Evolutionary conservation across 1,284 basidiomycete species (phyloP).

Genomic region (Bondarzewia mesenterica): DNA sequence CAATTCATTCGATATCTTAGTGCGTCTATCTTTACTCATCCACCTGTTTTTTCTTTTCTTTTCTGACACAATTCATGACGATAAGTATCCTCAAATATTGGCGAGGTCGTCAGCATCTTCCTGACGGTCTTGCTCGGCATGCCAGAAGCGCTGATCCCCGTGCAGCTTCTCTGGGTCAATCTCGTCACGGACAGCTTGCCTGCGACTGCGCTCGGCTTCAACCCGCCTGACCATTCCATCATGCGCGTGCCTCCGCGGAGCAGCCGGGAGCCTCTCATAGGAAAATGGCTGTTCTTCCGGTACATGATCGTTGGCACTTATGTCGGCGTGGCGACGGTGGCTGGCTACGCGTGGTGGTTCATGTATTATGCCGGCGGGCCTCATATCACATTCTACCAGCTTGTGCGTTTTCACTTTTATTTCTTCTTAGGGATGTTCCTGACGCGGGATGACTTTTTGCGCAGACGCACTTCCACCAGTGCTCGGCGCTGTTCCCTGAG

Average conservation of each 20-base stretch:
- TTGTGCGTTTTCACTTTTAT: slow-evolving; percentile 37
- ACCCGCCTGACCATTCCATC: slow-evolving; percentile 92
- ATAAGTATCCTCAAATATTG: slow-evolving; percentile 95
- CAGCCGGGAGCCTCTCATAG: slow-evolving; percentile 84
- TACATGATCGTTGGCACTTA: slow-evolving; percentile 92
- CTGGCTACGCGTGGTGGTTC: slow-evolving; percentile 99
- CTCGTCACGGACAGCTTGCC: slow-evolving; percentile 93
- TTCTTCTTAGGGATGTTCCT: not conserved
- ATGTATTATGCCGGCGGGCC: slow-evolving; percentile 85
- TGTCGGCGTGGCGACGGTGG: slow-evolving; percentile 92
- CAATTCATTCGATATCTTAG: slow-evolving; percentile 93
- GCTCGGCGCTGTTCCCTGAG: slow-evolving; percentile 71
- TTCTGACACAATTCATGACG: slow-evolving; percentile 28
- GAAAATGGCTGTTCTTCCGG: slow-evolving; percentile 91
- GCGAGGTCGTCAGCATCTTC: slow-evolving; percentile 98
- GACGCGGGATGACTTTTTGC: not conserved
- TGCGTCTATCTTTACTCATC: slow-evolving; percentile 31
- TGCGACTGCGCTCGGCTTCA: slow-evolving; percentile 97
- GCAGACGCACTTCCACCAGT: slow-evolving; percentile 93
- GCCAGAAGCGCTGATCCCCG: slow-evolving; percentile 97
- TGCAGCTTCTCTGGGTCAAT: slow-evolving; percentile 97
- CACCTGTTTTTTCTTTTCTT: slow-evolving; percentile 9
- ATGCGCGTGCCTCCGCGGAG: slow-evolving; percentile 90
- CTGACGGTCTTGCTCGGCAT: slow-evolving; percentile 94
- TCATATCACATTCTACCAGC: slow-evolving; percentile 87